A percentile compares a stretch with the other conserved stretches of the same genome.
phyloP scores from a whole-genome alignment of 2,329 filamentous ascomycete genomes.

The Malbranchea zuffiana region DNA sequence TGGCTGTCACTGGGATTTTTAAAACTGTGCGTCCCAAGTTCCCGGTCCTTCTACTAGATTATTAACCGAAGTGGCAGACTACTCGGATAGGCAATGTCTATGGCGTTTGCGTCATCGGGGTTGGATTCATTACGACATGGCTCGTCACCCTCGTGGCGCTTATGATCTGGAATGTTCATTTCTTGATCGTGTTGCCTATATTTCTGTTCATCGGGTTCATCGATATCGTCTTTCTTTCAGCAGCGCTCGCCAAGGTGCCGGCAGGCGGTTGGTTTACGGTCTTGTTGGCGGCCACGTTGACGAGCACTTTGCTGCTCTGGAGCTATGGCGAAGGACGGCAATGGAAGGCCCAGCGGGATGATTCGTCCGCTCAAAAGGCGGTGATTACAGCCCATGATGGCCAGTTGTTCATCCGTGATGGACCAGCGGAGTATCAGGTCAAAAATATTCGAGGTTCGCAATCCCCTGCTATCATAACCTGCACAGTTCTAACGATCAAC shows the following conservation, averaged over 20 bases:
- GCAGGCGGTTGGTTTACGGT: conserved; percentile 71
- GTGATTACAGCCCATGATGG: conserved; percentile 13
- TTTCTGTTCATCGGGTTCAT: conserved; percentile 55
- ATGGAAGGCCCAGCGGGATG: conserved; percentile 57
- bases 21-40: conserved; percentile 40
- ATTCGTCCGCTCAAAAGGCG: conserved; percentile 38
- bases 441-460: conserved; percentile 14
- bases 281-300: conserved; percentile 51
- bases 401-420: conserved; percentile 13
- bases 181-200: conserved; percentile 48
- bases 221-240: conserved; percentile 59
- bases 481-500: conserved; percentile 19
- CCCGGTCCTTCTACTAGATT: neutral
- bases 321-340: conserved; percentile 69
- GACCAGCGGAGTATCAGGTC: conserved; percentile 10
- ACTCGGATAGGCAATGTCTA: conserved; percentile 63
- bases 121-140: conserved; percentile 66
- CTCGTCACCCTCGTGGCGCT: conserved; percentile 63
- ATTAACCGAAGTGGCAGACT: conserved; percentile 35
- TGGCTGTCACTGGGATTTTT: conserved; percentile 64
- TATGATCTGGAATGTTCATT: conserved; percentile 57
- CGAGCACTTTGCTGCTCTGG: conserved; percentile 60
- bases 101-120: conserved; percentile 68
- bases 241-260: conserved; percentile 61
- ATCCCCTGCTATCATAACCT: neutral